Evolutionary conservation across 441 rosid species (phyloP), one percentile per base, ranked within the genome.

Genomic region (Kokia cookei): DNA sequence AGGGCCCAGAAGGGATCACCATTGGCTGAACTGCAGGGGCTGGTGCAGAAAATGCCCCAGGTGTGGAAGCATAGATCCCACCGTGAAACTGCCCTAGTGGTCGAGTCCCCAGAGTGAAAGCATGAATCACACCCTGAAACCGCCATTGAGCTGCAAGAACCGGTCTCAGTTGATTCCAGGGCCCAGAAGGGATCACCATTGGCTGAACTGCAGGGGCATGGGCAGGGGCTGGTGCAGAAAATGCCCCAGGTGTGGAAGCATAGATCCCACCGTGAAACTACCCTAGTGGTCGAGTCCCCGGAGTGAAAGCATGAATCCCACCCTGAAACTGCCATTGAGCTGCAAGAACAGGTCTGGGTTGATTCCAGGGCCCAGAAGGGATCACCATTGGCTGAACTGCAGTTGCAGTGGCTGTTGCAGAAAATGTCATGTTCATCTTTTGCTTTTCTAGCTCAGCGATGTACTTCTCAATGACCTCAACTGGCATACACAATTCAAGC

Each of bases 401-500:
- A 50, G 37, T 6, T 6, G 37, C 37, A 32, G 37, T 1, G 37
- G 37, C 65, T 60, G 77, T 37, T 22, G 43, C 45, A 42, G 17
- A 77, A 17, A 4, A 26, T 43, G 14, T 54, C 68, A 3, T n/a
- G 74, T 26, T 84, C 53, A 11, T 66, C 58, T 14, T 67, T 48
- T 7, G 3, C 74, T 7, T 73, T 61, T 74, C 82, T 54, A 84
- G 73, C 7, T 71, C 63, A 69, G 58, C 63, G 73, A 86, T 82
- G 63, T 61, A 67, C 47, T 32, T n/a, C 12, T n/a, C 42, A 32
- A 83, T 71, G 3, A 72, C 37, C 57, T 77, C 77, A 5, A 75
- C 71, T 5, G 76, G 51, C 35, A 73, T 42, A 65, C 51, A 50
- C n/a, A 74, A 68, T 40, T 84, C 87, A 42, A 86, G 77, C 72